Evolutionary conservation across 441 rosid genomes (phyloP).

Genomic region (Adansonia grandidieri): DNA sequence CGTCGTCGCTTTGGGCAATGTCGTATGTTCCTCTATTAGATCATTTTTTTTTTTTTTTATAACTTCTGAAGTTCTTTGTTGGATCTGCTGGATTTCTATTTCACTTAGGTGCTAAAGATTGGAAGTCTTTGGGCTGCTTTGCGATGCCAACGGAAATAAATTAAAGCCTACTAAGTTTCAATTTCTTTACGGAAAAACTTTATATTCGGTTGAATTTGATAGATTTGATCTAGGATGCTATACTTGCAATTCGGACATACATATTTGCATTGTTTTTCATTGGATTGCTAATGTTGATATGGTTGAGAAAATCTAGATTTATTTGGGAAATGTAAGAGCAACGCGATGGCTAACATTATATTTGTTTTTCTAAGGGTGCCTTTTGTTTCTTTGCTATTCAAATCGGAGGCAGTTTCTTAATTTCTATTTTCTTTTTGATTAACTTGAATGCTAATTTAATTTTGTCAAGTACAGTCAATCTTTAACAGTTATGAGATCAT

Average conservation of each 20-base stretch:
- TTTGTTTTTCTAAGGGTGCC: neutral
- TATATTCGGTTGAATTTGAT: neutral
- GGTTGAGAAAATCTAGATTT: slow-evolving; percentile 12
- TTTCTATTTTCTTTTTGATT: neutral
- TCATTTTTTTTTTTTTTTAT: neutral
- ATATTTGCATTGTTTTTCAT: neutral
- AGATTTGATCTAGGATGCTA: neutral
- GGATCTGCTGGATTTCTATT: slow-evolving; percentile 39
- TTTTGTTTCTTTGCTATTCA: neutral
- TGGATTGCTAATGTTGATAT: neutral
- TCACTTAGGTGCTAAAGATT: neutral
- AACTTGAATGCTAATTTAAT: slow-evolving; percentile 1
- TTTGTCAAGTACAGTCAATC: neutral
- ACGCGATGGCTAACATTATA: neutral
- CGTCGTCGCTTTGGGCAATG: slow-evolving; percentile 88
- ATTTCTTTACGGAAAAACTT: neutral
- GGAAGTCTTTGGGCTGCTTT: neutral
- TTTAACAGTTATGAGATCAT: neutral
- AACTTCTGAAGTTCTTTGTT: slow-evolving; percentile 13
- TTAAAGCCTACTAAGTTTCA: neutral
- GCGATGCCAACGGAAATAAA: neutral
- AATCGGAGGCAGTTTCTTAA: neutral
- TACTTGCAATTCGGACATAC: neutral
- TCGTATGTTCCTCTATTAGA: slow-evolving; percentile 55
- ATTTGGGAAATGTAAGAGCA: neutral